Evolutionary conservation across 441 rosid genomes (phyloP).

Genomic region (Syzygium malaccense): DNA sequence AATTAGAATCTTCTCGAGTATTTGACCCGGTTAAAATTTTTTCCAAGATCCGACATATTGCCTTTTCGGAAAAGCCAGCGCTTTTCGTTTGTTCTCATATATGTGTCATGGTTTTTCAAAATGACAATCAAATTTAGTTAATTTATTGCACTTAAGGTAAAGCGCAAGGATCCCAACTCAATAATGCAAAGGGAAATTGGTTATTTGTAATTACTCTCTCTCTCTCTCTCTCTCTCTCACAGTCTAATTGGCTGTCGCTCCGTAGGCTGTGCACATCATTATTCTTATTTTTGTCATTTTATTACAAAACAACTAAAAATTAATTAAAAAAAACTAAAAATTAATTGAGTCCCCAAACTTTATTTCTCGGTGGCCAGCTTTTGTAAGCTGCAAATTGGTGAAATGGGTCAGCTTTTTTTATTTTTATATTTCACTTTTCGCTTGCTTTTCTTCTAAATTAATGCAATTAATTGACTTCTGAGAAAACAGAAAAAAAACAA

Average conservation of each 20-base stretch:
- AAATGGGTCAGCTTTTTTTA: background rate
- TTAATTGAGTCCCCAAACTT: background rate
- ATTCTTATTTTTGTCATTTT: background rate
- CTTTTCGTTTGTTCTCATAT: background rate
- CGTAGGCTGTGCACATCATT: background rate
- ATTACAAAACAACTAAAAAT: background rate
- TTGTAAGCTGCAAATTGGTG: background rate
- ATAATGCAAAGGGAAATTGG: background rate
- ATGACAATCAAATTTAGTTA: background rate
- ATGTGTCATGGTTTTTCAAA: background rate
- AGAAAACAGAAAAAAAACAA: background rate
- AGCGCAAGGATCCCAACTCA: background rate
- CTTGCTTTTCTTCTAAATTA: background rate
- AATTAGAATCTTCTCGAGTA: background rate
- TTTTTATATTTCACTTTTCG: background rate
- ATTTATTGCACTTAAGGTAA: background rate
- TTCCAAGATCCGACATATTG: background rate
- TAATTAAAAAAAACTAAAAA: background rate
- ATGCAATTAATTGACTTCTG: background rate
- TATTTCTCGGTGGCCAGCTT: background rate
- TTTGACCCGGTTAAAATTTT: background rate
- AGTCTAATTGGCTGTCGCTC: background rate
- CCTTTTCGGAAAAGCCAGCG: background rate
- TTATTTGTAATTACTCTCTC: background rate
- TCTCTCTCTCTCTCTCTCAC: background rate